Evolutionary conservation across 805 yeast species (phyloP).

Genomic region (Ogataea nitratoaversa): DNA sequence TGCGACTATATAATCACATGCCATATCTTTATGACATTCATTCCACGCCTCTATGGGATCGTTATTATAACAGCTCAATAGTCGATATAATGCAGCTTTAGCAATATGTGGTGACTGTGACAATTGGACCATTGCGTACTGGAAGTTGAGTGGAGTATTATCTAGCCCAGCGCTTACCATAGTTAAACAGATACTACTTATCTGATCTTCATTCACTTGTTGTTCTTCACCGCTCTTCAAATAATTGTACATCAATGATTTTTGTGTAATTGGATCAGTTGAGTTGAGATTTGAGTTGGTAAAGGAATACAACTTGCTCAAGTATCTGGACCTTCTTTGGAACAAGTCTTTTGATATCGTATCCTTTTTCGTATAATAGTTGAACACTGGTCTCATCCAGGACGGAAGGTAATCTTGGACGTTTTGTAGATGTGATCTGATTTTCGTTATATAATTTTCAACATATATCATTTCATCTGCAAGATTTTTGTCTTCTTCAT

Average conservation of each 20-base stretch:
- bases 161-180: constrained; percentile 80
- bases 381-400: constrained; percentile 30
- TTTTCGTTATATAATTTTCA: constrained; percentile 52
- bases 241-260: constrained; percentile 27
- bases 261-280: constrained; percentile 6
- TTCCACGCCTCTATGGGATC: constrained; percentile 23
- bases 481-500: constrained; percentile 34
- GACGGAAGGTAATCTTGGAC: constrained; percentile 49
- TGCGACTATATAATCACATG: constrained; percentile 51
- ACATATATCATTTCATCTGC: constrained; percentile 51
- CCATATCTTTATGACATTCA: constrained; percentile 20
- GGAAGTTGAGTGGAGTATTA: constrained; percentile 61
- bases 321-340: constrained; percentile 44
- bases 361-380: constrained; percentile 12
- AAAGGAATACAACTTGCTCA: constrained; percentile 35
- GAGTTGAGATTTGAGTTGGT: constrained; percentile 19
- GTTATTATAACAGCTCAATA: constrained; percentile 33
- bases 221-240: constrained; percentile 11
- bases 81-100: constrained; percentile 37
- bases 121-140: constrained; percentile 58
- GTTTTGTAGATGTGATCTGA: constrained; percentile 56
- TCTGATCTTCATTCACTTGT: constrained; percentile 36
- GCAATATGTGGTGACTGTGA: constrained; percentile 41
- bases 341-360: constrained; percentile 29
- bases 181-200: constrained; percentile 60